These are phyloP conservation scores for Xylariaceae sp. DNA, from an alignment of 2,329 filamentous ascomycete species.

Conservation along the genomic window DNA sequence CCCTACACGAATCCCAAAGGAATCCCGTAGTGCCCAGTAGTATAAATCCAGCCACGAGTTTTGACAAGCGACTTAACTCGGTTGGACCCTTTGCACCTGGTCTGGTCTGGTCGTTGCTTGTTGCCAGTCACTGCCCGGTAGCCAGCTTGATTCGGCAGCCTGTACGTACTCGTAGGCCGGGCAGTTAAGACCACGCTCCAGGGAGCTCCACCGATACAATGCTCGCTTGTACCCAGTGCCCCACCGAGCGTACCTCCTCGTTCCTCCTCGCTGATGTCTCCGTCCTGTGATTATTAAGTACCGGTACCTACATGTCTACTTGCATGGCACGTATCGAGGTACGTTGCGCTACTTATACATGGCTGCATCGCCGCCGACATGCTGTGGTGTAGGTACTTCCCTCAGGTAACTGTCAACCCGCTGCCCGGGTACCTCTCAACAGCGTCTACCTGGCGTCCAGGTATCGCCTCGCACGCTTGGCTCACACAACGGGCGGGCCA, in stretches of 20 bases:
- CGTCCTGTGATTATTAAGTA: not conserved
- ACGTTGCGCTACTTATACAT: not conserved
- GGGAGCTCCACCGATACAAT: no score
- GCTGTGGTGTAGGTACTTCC: not conserved
- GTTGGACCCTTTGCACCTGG: no score
- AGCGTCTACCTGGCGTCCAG: not conserved
- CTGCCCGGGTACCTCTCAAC: not conserved
- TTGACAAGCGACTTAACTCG: not conserved
- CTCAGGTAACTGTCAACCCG: not conserved
- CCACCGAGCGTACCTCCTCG: not conserved
- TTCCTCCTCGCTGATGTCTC: not conserved
- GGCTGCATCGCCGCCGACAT: not conserved
- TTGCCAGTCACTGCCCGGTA: not conserved
- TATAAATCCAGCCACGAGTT: not conserved
- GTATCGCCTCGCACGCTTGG: constrained; percentile 7
- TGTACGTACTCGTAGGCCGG: no score
- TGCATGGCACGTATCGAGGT: not conserved
- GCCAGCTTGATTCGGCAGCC: no score
- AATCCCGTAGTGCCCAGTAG: no score
- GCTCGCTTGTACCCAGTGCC: not conserved
- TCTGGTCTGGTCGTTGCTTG: not conserved
- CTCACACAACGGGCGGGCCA: constrained; percentile 11
- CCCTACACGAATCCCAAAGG: no score
- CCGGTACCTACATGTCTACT: not conserved
- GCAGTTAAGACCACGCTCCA: no score